Conservation (phyloP, 2,329 filamentous ascomycete species). For the Colletotrichum gigasporum region DNA sequence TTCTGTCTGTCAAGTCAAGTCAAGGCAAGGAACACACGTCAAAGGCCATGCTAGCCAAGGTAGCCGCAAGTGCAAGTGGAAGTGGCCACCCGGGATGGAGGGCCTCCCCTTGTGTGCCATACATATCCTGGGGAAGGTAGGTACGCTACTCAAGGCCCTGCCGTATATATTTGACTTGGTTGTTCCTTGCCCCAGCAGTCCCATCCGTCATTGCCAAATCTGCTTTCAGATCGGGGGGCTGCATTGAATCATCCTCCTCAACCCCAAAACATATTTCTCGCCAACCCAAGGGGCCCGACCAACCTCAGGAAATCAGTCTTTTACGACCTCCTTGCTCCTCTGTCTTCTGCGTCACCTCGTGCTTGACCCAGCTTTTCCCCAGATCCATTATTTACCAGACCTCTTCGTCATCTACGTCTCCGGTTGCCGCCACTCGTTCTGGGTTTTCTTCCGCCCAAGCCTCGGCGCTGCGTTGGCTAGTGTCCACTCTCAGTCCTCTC, state of each 20-base stretch:
- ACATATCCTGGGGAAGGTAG: not conserved
- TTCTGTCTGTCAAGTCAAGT: not conserved
- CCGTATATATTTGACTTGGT: constrained; percentile 15
- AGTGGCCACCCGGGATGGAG: no score
- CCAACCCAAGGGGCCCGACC: not conserved
- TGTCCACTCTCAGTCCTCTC: constrained; percentile 27
- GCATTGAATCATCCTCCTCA: constrained; percentile 1
- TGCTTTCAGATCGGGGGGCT: not conserved
- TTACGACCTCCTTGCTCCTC: not conserved
- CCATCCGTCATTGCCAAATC: constrained; percentile 6
- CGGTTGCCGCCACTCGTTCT: constrained; percentile 8
- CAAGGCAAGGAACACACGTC: not conserved
- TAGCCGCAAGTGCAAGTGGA: constrained; percentile 10
- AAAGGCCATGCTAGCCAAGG: not conserved
- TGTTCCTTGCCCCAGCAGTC: constrained; percentile 8
- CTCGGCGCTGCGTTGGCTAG: constrained; percentile 23
- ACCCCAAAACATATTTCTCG: constrained; percentile 5
- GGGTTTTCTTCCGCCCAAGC: constrained; percentile 15
- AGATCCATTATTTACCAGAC: not conserved
- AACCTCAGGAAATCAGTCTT: not conserved
- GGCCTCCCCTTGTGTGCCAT: constrained; percentile 1
- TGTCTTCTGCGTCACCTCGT: not conserved
- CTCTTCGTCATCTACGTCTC: not conserved
- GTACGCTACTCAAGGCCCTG: not conserved
- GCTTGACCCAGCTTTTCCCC: constrained; percentile 6